Base-by-base conservation (phyloP, 78 protist species). In the Dictyostelium capitatum region DNA sequence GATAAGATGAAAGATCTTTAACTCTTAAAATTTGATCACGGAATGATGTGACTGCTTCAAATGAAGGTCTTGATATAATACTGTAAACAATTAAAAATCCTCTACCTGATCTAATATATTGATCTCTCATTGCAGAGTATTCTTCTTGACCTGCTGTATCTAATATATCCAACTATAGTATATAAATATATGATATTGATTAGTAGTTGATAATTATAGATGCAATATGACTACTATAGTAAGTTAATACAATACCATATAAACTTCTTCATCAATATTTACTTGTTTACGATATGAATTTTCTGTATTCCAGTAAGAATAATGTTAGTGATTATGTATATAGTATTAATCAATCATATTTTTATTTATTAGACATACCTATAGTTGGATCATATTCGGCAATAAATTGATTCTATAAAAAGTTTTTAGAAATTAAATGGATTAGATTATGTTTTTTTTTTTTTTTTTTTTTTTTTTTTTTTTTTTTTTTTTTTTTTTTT, bases 61-160 rank as follows among this genome's bases (percentile, higher is more conserved):
- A 91, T 4, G 59, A 25, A 37, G 89, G 80, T 67, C 95, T 77
- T 28, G 91, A 82, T 32, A 81, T 82, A 64, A 91, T 83, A 70
- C 92, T 83, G 43, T 91, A 91, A 41, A 91, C 95, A 53, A 91
- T 83, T 37, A 91, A 81, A 80, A 91, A 91, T 57, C 95, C 95
- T 65, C 90, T 73, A 56, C 95, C 95, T 20, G 91, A 78, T 50
- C 95, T 37, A 82, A 91, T 91, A 83, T 91, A 91, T 77, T 91
- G 95, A 67, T 91, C 95, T 72, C 95, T 74, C 95, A 97, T 94
- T 6, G 98, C 95, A 5, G 82, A 48, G 65, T 83, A 97, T 57
- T 97, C 99, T 17, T 95, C 95, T 65, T 96, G 97, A 11, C 96
- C 96, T 25, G 98, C 98, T 1, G 98, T 96, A 83, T 96, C 98